These are phyloP conservation scores for Choricystis sp. DNA, from an alignment of 139 green algal species.

Conservation along the genomic window DNA sequence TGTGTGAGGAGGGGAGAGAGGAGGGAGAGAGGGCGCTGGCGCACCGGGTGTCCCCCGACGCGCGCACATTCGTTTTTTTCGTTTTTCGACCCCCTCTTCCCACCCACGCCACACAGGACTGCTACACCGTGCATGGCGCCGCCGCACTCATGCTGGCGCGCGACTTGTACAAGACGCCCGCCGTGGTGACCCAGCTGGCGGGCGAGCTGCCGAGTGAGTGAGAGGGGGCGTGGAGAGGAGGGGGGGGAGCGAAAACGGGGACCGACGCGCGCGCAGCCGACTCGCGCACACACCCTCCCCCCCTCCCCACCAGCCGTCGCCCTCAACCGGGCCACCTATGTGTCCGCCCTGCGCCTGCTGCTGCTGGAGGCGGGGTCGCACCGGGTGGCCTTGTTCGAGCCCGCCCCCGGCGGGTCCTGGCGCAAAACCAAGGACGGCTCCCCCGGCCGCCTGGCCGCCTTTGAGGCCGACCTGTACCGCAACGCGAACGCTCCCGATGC, in stretches of 20 bases:
- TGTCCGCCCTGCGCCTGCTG: conserved; percentile 56
- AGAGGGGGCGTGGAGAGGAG: neutral
- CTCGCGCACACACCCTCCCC: neutral
- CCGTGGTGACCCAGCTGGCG: conserved; percentile 37
- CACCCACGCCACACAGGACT: conserved; percentile 24
- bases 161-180: conserved; percentile 62
- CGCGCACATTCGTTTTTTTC: neutral
- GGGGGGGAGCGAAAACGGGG: too few relatives aligned
- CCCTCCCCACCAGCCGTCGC: conserved; percentile 31
- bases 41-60: neutral
- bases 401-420: neutral
- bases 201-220: conserved; percentile 11
- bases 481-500: conserved; percentile 36
- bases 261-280: neutral
- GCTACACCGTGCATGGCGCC: conserved; percentile 69
- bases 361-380: conserved; percentile 52
- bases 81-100: neutral
- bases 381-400: conserved; percentile 72
- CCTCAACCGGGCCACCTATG: conserved; percentile 56
- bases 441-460: conserved; percentile 52
- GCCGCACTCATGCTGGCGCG: conserved; percentile 54
- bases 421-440: conserved; percentile 24
- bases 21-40: neutral
- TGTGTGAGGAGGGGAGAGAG: neutral
- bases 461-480: conserved; percentile 79